phyloP scores from a whole-genome alignment of 768 basidiomycete species.

The Agaricus sinodeliciosus region DNA sequence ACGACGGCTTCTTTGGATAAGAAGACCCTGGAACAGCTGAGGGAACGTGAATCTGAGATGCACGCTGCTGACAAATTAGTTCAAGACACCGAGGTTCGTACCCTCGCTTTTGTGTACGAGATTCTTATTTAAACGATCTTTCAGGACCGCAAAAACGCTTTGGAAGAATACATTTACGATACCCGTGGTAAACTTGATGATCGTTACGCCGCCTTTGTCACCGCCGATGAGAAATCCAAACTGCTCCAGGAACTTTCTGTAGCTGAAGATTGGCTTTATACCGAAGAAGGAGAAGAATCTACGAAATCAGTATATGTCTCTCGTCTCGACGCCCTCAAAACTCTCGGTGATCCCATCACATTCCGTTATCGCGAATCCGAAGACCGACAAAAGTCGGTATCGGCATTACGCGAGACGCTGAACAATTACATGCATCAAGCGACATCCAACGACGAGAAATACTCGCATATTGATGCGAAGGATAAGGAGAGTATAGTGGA shows the following conservation, averaged over 20 bases:
- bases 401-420: conserved; percentile 79
- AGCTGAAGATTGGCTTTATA: conserved; percentile 96
- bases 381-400: conserved; percentile 65
- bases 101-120: not conserved
- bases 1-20: conserved; percentile 61
- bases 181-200: conserved; percentile 89
- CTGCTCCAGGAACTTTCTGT: conserved; percentile 65
- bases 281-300: conserved; percentile 94
- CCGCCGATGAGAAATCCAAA: conserved; percentile 68
- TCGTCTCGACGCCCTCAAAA: conserved; percentile 79
- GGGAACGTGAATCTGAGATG: conserved; percentile 87
- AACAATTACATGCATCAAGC: conserved; percentile 84
- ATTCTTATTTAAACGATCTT: not conserved
- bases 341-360: conserved; percentile 80
- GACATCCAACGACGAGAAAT: conserved; percentile 78
- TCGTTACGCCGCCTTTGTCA: conserved; percentile 72
- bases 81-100: conserved; percentile 87
- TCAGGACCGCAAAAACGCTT: conserved; percentile 95
- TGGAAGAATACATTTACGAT: conserved; percentile 99
- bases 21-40: conserved; percentile 52
- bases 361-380: conserved; percentile 80
- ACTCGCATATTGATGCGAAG: conserved; percentile 83
- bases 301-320: conserved; percentile 90
- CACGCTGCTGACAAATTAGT: conserved; percentile 91
- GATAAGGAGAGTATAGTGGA: conserved; percentile 85